Evolutionary conservation across 306 rosid genomes (phyloP).

Genomic region (Castanea mollissima): DNA sequence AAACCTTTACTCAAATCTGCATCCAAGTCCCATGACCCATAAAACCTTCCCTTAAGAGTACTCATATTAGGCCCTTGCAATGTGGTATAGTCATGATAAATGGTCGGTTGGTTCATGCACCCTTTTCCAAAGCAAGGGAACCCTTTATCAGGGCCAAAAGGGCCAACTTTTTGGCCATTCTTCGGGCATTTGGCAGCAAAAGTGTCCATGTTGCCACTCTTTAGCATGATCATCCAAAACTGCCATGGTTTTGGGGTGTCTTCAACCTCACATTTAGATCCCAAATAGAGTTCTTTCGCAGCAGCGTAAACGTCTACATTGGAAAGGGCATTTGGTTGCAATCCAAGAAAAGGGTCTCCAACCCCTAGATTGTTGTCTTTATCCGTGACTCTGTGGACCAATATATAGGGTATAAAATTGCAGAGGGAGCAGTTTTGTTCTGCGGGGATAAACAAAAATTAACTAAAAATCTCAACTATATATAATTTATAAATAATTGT

Average conservation of each 20-base stretch:
- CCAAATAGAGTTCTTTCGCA: conserved; percentile 45
- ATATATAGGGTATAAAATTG: conserved; percentile 23
- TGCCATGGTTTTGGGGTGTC: conserved; percentile 57
- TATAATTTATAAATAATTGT: background rate
- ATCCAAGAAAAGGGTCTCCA: conserved; percentile 40
- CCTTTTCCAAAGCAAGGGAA: conserved; percentile 61
- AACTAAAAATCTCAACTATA: background rate
- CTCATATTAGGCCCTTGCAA: conserved; percentile 27
- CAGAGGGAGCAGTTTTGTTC: conserved; percentile 36
- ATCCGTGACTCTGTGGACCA: conserved; percentile 50
- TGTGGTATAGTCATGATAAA: conserved; percentile 47
- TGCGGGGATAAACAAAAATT: conserved; percentile 4
- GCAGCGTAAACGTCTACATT: conserved; percentile 33
- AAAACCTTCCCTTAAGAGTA: conserved; percentile 43
- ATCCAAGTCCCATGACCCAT: conserved; percentile 53
- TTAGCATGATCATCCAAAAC: conserved; percentile 68
- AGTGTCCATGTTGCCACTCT: conserved; percentile 61
- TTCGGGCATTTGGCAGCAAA: conserved; percentile 44
- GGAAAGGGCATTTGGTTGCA: conserved; percentile 23
- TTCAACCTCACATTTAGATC: conserved; percentile 42
- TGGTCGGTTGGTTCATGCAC: conserved; percentile 59
- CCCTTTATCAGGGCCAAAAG: conserved; percentile 26
- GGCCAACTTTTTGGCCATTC: conserved; percentile 38
- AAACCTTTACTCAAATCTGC: conserved; percentile 16
- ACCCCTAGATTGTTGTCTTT: conserved; percentile 38